phyloP scores from a whole-genome alignment of 176 grass and related monocot genomes.

The Juncus inflexus region DNA sequence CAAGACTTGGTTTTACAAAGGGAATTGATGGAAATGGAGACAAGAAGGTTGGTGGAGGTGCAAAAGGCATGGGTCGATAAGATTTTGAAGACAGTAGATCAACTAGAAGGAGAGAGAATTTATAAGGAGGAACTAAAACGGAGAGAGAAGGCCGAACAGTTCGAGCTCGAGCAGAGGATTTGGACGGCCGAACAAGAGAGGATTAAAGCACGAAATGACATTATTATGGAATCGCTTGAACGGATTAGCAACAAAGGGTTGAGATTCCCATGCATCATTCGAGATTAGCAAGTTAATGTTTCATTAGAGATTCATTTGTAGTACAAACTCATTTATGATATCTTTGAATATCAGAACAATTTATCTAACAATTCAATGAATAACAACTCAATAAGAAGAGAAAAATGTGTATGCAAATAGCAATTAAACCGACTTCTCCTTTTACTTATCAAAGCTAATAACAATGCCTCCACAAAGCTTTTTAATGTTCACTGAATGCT shows the following conservation, averaged over 20 bases:
- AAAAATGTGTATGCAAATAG: too few relatives aligned
- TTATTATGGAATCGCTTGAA: constrained; percentile 31
- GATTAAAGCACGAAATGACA: constrained; percentile 49
- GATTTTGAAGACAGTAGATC: constrained; percentile 54
- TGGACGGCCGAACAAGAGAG: constrained; percentile 53
- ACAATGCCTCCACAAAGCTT: too few relatives aligned
- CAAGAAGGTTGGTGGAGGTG: constrained; percentile 63
- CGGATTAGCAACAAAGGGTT: constrained; percentile 16
- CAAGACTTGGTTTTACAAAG: constrained; percentile 25
- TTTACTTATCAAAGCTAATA: too few relatives aligned
- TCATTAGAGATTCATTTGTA: too few relatives aligned
- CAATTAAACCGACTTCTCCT: too few relatives aligned
- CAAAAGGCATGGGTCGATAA: constrained; percentile 65
- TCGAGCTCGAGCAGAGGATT: constrained; percentile 59
- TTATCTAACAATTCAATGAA: too few relatives aligned
- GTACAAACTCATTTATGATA: too few relatives aligned
- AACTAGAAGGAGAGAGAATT: constrained; percentile 57
- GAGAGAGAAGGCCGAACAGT: constrained; percentile 53
- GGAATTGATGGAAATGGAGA: constrained; percentile 60
- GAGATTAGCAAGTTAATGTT: too few relatives aligned
- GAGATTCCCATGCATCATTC: not conserved
- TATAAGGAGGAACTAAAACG: constrained; percentile 71
- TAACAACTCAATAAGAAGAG: too few relatives aligned
- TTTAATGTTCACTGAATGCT: too few relatives aligned
- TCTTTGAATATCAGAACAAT: too few relatives aligned